These are phyloP conservation scores for Coprinopsis cinerea DNA, from an alignment of 768 basidiomycete species.

Conservation along the genomic window DNA sequence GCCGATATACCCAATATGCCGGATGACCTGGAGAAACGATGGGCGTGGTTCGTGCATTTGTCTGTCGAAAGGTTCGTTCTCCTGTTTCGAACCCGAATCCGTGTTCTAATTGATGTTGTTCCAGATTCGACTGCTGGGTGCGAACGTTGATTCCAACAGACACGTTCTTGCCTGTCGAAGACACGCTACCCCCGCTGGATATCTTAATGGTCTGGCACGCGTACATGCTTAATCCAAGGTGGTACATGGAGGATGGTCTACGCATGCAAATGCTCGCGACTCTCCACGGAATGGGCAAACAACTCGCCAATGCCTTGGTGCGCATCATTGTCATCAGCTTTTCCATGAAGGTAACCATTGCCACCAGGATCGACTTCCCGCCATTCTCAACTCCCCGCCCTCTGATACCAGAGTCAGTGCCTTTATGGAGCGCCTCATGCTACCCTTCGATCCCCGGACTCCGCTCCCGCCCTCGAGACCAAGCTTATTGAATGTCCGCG, in stretches of 20 bases:
- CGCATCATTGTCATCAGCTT: neutral
- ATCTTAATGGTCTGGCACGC: conserved; percentile 37
- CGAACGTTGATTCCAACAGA: conserved; percentile 13
- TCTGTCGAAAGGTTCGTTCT: conserved; percentile 30
- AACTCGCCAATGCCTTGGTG: conserved; percentile 18
- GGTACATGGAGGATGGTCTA: conserved; percentile 28
- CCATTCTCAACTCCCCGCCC: neutral
- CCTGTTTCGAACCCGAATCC: neutral
- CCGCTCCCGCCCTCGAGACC: conserved; percentile 5
- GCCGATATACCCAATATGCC: conserved; percentile 13
- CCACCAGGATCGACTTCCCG: neutral
- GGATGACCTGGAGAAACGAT: conserved; percentile 21
- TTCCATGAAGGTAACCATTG: neutral
- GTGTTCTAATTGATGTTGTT: no score
- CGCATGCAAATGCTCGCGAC: conserved; percentile 17
- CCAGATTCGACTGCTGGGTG: conserved; percentile 28
- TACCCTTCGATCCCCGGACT: conserved; percentile 13
- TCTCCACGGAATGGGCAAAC: conserved; percentile 18
- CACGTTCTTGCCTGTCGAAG: conserved; percentile 4
- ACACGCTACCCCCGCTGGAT: conserved; percentile 29
- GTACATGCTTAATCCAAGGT: conserved; percentile 29
- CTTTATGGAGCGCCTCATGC: neutral
- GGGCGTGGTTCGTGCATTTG: conserved; percentile 32
- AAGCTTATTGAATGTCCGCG: conserved; percentile 24
- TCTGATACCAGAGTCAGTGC: neutral